Base-by-base conservation (phyloP, 306 rosid species). In the Biancaea sappan region DNA sequence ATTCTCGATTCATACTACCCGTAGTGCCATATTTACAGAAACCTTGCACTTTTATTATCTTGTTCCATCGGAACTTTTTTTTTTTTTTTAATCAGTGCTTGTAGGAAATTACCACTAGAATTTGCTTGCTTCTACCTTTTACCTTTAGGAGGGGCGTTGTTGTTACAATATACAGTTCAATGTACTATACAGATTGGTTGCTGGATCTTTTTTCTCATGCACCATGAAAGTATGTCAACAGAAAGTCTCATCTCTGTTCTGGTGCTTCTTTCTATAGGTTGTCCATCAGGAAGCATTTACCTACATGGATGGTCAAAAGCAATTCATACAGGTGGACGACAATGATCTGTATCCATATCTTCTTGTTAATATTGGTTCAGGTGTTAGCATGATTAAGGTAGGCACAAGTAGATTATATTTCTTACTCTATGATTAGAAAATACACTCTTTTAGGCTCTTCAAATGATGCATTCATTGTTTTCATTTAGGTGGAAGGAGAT, bases 371-470 rank as follows among this genome's bases (percentile, higher is more conserved):
- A 90, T 92, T 58, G 99, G 99, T 6, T 94, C 99, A 70, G 99
- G 99, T 73, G 98, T 94, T 82, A 86, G 99, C 83, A 94, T 94
- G 95, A 86, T 92, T 74, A 94, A 94, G 97, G 99, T 94, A 61
- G 60, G 65, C 77, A 16, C 77, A n/a, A n/a, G n/a, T n/a, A 66
- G 68, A 43, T 61, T 52, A 57, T 41, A 53, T 72, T 41, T 19
- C 67, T 48, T 41, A 26, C 76, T 59, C 29, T 64, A 50, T 57
- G 68, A 32, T 75, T 76, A 52, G 80, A 69, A 72, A 73, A 61
- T 54, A 16, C 50, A 32, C 7, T 13, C 76, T 51, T 66, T 43
- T 63, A 14, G 68, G 31, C 60, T 51, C 51, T 66, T 70, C 3
- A 59, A 51, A 47, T 73, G 26, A 69, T 73, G 26, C 71, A 24